These are phyloP conservation scores for Crithidia sp. DNA, from an alignment of 208 protist genomes.

Conservation along the genomic window DNA sequence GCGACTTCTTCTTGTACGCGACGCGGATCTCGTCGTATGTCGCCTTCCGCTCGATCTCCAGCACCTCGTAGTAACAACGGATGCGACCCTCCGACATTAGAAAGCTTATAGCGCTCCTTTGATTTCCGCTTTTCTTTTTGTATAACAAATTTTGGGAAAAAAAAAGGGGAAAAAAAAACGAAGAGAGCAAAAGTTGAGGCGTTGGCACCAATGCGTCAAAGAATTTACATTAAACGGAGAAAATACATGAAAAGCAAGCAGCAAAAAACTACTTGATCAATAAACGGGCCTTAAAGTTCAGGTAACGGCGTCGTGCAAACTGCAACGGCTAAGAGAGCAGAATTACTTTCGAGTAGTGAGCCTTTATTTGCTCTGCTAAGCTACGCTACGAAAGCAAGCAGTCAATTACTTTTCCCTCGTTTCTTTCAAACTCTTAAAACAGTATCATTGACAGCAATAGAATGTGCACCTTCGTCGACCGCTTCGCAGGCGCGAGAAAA, in stretches of 20 bases:
- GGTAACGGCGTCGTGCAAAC: too few relatives aligned
- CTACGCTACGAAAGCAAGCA: not conserved
- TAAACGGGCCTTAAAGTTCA: too few relatives aligned
- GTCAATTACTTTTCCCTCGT: too few relatives aligned
- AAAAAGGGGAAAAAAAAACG: too few relatives aligned
- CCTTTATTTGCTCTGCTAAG: not conserved
- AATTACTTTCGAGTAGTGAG: too few relatives aligned
- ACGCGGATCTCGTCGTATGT: slow-evolving; percentile 79
- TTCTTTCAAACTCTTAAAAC: too few relatives aligned
- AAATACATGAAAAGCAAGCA: not conserved
- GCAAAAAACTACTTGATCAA: too few relatives aligned
- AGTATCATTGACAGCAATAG: too few relatives aligned
- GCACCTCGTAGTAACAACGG: slow-evolving; percentile 90
- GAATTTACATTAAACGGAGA: not conserved
- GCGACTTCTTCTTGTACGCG: slow-evolving; percentile 89
- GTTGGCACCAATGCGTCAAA: too few relatives aligned
- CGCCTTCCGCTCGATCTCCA: slow-evolving; percentile 79
- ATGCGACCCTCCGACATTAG: slow-evolving; percentile 48
- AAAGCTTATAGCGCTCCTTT: not conserved
- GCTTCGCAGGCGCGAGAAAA: not conserved
- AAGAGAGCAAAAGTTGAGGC: too few relatives aligned
- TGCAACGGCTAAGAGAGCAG: too few relatives aligned
- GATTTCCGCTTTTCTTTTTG: not conserved
- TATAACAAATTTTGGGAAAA: not conserved
- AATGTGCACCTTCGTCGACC: too few relatives aligned